phyloP scores from a whole-genome alignment of 2,329 filamentous ascomycete species.

The Monosporascus sp. region DNA sequence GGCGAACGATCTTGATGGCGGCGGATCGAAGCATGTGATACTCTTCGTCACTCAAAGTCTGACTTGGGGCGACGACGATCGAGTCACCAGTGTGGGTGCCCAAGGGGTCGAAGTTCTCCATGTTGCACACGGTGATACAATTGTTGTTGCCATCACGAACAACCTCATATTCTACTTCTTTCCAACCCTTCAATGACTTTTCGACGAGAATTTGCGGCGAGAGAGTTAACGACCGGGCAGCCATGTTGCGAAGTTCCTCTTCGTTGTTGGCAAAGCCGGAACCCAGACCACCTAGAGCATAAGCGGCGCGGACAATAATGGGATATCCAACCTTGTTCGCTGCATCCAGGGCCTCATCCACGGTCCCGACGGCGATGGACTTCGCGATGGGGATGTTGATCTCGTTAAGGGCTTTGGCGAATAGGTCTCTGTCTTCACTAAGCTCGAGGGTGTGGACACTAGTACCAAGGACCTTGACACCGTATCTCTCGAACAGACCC shows the following conservation, averaged over 20 bases:
- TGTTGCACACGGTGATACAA: constrained; percentile 98
- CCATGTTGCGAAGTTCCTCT: constrained; percentile 90
- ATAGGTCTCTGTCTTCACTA: constrained; percentile 92
- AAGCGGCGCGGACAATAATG: constrained; percentile 96
- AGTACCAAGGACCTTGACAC: constrained; percentile 92
- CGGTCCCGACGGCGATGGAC: constrained; percentile 84
- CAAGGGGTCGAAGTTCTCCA: constrained; percentile 97
- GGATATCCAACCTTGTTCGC: constrained; percentile 88
- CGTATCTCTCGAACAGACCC: constrained; percentile 92
- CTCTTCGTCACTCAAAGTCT: constrained; percentile 96
- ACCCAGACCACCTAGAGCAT: constrained; percentile 90
- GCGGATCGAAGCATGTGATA: constrained; percentile 99
- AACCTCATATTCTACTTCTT: constrained; percentile 98
- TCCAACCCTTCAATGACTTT: constrained; percentile 99
- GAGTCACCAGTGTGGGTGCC: constrained; percentile 98
- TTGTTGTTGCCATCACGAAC: constrained; percentile 97
- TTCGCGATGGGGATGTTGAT: constrained; percentile 97
- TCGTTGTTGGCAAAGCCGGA: constrained; percentile 93
- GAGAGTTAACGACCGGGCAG: constrained; percentile 85
- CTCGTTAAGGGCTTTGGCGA: constrained; percentile 91
- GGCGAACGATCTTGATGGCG: constrained; percentile 96
- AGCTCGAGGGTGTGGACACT: constrained; percentile 92
- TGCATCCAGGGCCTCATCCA: constrained; percentile 88
- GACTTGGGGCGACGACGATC: constrained; percentile 94
- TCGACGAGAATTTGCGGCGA: constrained; percentile 96